Evolutionary conservation across 2,329 filamentous ascomycete genomes (phyloP), one percentile per base, ranked within the genome.

Genomic region (Aspergillus terreus): DNA sequence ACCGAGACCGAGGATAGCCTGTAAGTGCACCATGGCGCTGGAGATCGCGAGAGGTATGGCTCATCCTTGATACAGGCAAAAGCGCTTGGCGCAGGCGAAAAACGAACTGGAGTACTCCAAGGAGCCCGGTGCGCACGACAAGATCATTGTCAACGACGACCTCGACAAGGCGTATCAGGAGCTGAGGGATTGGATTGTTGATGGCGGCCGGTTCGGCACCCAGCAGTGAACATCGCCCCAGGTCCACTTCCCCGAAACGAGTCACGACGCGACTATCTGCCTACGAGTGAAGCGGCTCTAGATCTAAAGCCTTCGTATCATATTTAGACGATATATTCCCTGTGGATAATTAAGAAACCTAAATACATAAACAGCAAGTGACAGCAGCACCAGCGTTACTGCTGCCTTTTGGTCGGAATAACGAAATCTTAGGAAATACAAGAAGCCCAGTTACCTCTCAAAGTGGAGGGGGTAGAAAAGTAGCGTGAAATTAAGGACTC

Each of bases 1-100:
- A 92, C 89, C n/a, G 90, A 94, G 71, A 82, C 78, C 47, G 88
- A 92, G 71, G 85, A 86, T 46, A 83, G 79, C 45, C 77, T 95
- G 49, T 51, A 40, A 41, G 49, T 23, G 23, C 23, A 42, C 35
- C 17, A 46, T n/a, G 15, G 3, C 9, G 5, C 15, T 30, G 2
- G 10, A 17, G 3, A n/a, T 6, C 1, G 23, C 4, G 23, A 23
- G 5, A 5, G 6, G 23, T 23, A 23, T 23, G 23, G 23, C 21
- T 25, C 12, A 35, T 46, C 44, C 32, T 3, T 21, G 19, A 6
- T 12, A 42, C 15, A 21, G 21, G 32, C 27, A 21, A 35, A 44
- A 87, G 71, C 78, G 90, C 46, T 73, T 95, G 50, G 72, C 76
- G 11, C 88, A 90, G 71, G 90, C 90, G 2, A 79, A 81, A 70